These are phyloP conservation scores for Hygrophoropsis aurantiaca DNA, from an alignment of 768 basidiomycete species.

Conservation along the genomic window DNA sequence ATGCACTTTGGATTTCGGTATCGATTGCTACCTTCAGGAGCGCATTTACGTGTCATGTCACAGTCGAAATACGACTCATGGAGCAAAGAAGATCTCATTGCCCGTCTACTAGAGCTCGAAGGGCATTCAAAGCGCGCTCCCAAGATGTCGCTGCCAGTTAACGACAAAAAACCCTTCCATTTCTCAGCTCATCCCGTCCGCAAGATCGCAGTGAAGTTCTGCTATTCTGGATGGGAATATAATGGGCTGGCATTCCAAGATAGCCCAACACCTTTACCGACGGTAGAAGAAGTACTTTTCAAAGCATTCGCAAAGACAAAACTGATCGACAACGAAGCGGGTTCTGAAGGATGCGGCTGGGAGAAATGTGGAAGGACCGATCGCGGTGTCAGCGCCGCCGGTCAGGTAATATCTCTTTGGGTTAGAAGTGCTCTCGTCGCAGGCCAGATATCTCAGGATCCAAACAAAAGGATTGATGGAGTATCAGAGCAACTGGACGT, in stretches of 20 bases:
- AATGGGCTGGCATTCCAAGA: constrained; percentile 85
- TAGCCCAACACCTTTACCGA: constrained; percentile 71
- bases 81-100: constrained; percentile 71
- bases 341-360: constrained; percentile 87
- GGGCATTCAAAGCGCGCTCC: constrained; percentile 11
- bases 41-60: constrained; percentile 33
- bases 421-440: constrained; percentile 66
- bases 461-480: neutral
- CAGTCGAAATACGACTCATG: constrained; percentile 49
- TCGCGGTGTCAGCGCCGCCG: constrained; percentile 90
- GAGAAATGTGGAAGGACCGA: constrained; percentile 93
- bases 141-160: constrained; percentile 16
- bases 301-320: constrained; percentile 74
- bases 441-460: neutral
- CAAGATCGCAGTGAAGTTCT: constrained; percentile 93
- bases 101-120: constrained; percentile 60
- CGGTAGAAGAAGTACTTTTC: constrained; percentile 88
- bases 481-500: constrained; percentile 8
- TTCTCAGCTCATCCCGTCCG: constrained; percentile 71
- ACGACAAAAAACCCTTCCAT: constrained; percentile 48
- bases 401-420: constrained; percentile 92
- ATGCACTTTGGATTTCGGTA: constrained; percentile 37
- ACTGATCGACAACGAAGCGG: constrained; percentile 71
- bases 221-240: constrained; percentile 91
- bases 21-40: constrained; percentile 28